Percentiles rank a stretch among this genome's conserved stretches.
phyloP scores from a whole-genome alignment of 78 protist genomes.

The Mantamonas sphyraenae region DNA sequence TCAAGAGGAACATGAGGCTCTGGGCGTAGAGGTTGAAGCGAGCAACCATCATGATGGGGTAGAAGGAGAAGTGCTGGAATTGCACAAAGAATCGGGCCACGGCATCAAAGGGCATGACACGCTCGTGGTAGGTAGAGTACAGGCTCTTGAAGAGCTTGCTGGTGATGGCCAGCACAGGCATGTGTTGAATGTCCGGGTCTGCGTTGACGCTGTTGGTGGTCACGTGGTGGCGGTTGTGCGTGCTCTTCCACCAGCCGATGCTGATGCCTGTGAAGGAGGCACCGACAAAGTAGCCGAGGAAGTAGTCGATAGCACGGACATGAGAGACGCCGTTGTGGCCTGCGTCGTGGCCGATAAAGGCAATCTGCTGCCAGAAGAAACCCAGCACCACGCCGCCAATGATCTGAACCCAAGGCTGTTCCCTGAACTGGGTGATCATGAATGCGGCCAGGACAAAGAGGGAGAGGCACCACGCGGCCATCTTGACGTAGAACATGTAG shows the following conservation, averaged over 20 bases:
- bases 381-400: constrained; percentile 12
- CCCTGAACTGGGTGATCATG: not conserved
- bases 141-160: not conserved
- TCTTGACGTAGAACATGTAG: not conserved
- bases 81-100: not conserved
- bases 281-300: not conserved
- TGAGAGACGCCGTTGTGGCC: constrained; percentile 22
- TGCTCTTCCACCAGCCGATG: constrained; percentile 26
- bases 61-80: constrained; percentile 22
- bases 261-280: too few relatives aligned
- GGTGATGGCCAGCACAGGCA: constrained; percentile 35
- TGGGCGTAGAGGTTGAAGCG: constrained; percentile 30
- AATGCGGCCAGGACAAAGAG: constrained; percentile 5
- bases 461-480: not conserved
- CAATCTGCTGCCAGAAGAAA: constrained; percentile 28
- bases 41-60: constrained; percentile 31
- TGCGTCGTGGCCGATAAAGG: constrained; percentile 27
- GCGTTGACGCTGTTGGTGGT: constrained; percentile 16
- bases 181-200: constrained; percentile 43
- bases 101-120: not conserved
- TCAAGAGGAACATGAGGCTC: constrained; percentile 10
- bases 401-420: not conserved
- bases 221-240: constrained; percentile 46
- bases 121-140: constrained; percentile 6
- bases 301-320: not conserved